These are phyloP conservation scores for Perilla frutescens DNA, from an alignment of 257 asterid genomes.

Conservation along the genomic window DNA sequence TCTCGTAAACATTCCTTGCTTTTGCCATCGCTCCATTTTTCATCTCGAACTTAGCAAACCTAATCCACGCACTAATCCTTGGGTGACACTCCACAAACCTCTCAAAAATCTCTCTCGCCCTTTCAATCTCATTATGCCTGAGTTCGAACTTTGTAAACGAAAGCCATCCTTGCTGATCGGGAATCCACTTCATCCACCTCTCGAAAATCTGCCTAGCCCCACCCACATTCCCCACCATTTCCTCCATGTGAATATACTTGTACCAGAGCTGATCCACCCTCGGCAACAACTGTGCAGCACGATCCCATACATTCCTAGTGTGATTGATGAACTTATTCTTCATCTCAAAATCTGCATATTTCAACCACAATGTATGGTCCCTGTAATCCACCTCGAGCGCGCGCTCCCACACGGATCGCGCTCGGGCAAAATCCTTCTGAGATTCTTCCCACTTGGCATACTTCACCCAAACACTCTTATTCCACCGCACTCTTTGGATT, in stretches of 20 bases:
- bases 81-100: slow-evolving; percentile 76
- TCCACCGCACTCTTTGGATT: slow-evolving; percentile 86
- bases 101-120: slow-evolving; percentile 79
- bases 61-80: slow-evolving; percentile 76
- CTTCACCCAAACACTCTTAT: slow-evolving; percentile 88
- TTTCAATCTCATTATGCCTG: slow-evolving; percentile 76
- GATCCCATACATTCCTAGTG: slow-evolving; percentile 87
- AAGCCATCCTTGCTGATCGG: slow-evolving; percentile 95
- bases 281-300: slow-evolving; percentile 74
- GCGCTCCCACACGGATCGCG: slow-evolving; percentile 95
- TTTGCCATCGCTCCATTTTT: slow-evolving; percentile 78
- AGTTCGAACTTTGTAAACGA: slow-evolving; percentile 81
- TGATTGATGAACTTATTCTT: slow-evolving; percentile 79
- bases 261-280: slow-evolving; percentile 92
- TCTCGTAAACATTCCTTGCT: slow-evolving; percentile 71
- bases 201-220: slow-evolving; percentile 85
- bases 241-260: slow-evolving; percentile 95
- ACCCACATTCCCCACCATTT: slow-evolving; percentile 79
- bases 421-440: slow-evolving; percentile 76
- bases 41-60: slow-evolving; percentile 88
- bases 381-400: slow-evolving; percentile 85
- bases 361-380: slow-evolving; percentile 87
- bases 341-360: slow-evolving; percentile 92
- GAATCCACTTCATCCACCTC: slow-evolving; percentile 93
- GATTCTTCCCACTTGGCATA: slow-evolving; percentile 96